Base-by-base conservation (phyloP, 108 stramenopile species). In the Cyclotella cryptica region DNA sequence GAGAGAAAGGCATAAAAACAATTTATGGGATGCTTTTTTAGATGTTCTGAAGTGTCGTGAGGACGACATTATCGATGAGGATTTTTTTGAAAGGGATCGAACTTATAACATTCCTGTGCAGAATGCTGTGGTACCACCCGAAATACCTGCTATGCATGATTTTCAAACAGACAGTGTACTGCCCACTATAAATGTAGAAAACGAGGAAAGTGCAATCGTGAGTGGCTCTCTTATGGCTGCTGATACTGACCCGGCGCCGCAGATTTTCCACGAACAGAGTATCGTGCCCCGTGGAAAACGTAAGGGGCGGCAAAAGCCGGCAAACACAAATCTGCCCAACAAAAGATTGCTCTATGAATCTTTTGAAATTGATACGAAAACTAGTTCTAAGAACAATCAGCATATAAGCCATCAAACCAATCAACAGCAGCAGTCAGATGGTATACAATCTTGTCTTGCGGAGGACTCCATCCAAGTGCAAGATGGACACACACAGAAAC, bases 1-100 rank as follows among this genome's bases (percentile, higher is more conserved):
- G 66, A 44, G 66, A 47, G 45, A 66, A 22, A 44, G 44, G 46
- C 4, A 66, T 19, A n/a, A 17, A n/a, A 18, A 14, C 15, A 47
- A 42, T 27, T 28, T 66, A 28, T 66, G 66, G 66, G 66, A 44
- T 13, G 44, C 66, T 14, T 66, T 66, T 66, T 66, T 66, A 44
- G 44, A 29, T 26, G 17, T 27, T 24, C 22, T 66, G 24, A 66
- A 66, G 29, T 22, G 66, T 66, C 27, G 45, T 66, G 24, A 66
- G 11, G 22, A 22, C 46, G 42, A 46, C 45, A 47, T 66, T 46
- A 46, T 66, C 42, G 66, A 66, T 49, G 47, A 9, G 35, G 35
- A 35, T 5, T 6, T 2, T 49, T 49, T 49, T 49, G 47, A 49
- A 49, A 49, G 47, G 47, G n/a, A 49, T 49, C 6, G n/a, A 49